Base-by-base conservation (phyloP, 1,284 basidiomycete genomes). In the Austroboletus niveus region DNA sequence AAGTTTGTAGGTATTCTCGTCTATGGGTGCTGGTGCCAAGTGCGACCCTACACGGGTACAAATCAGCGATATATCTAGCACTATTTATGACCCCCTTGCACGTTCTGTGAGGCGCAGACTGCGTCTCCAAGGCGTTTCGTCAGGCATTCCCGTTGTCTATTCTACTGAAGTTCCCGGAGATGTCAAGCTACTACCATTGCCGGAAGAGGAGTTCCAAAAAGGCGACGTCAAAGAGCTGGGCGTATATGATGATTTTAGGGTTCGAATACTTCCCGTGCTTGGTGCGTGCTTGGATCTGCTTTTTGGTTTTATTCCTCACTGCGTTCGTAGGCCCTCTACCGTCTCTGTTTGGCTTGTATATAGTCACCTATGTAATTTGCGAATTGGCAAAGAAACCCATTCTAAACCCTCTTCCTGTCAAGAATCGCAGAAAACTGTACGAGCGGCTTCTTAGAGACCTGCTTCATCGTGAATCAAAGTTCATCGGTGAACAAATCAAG, bases 1-100 rank as follows among this genome's bases (percentile, higher is more conserved):
- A 45, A 9, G 38, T 22, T 42, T 43, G 32, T 55, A 89, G 86
- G 89, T 97, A 17, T 97, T 99, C 70, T 92, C 94, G 1, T 94
- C 93, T 17, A 97, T 99, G 93, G 97, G 97, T 40, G 93, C 96
- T 1, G 89, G 95, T n/a, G 92, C 95, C 8, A 99, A 99, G 73
- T 82, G 81, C 55, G 97, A 99, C 68, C 94, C 97, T 0, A 97
- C 94, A 5, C 82, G 94, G 31, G 82, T 99, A 27, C 96, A 98
- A 71, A 97, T 99, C 54, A 88, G 87, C 52, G 96, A 98, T 69
- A 94, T 99, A 59, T 94, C 94, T 2, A 79, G 79, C 55, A 99
- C 97, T 0, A 82, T 92, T 45, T 97, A 99, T 66, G 97, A 99
- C 67, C 95, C 96, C 2, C 81, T 99, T 7, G 95, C 95, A 14